These are phyloP conservation scores for Cardamine chenopodiifolia DNA, from an alignment of 345 rosid genomes.

Conservation along the genomic window DNA sequence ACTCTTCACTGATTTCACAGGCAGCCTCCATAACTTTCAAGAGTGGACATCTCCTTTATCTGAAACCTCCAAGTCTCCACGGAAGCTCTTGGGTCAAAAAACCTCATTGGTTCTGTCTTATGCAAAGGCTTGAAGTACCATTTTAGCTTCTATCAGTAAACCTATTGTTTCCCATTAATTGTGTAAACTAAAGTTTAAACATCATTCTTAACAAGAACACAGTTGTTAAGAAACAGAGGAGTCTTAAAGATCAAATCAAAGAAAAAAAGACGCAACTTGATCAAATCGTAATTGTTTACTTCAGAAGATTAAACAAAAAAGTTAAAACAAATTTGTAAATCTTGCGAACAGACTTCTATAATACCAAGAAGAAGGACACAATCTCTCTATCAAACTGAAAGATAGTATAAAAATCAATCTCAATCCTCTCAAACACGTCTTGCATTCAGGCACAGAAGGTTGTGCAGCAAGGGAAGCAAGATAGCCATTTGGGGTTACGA, in stretches of 20 bases:
- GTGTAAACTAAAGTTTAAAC: background rate
- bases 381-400: slow-evolving; percentile 23
- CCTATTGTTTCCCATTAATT: background rate
- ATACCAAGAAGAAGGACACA: slow-evolving; percentile 24
- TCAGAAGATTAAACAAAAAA: slow-evolving; percentile 30
- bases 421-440: background rate
- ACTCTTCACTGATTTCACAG: slow-evolving; percentile 90
- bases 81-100: slow-evolving; percentile 51
- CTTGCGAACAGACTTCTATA: slow-evolving; percentile 37
- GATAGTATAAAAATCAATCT: background rate
- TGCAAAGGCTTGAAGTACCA: slow-evolving; percentile 39
- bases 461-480: slow-evolving; percentile 65
- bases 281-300: slow-evolving; percentile 14
- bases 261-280: background rate
- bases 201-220: background rate
- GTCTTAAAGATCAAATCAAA: slow-evolving; percentile 16
- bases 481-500: slow-evolving; percentile 51
- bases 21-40: slow-evolving; percentile 72
- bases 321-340: slow-evolving; percentile 8
- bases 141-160: background rate
- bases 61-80: slow-evolving; percentile 21
- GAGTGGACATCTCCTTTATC: slow-evolving; percentile 56
- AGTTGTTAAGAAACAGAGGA: background rate
- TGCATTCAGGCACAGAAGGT: slow-evolving; percentile 19
- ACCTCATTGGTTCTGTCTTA: slow-evolving; percentile 50